Base-by-base conservation (phyloP, 106 monocot species). In the Ottelia alismoides region DNA sequence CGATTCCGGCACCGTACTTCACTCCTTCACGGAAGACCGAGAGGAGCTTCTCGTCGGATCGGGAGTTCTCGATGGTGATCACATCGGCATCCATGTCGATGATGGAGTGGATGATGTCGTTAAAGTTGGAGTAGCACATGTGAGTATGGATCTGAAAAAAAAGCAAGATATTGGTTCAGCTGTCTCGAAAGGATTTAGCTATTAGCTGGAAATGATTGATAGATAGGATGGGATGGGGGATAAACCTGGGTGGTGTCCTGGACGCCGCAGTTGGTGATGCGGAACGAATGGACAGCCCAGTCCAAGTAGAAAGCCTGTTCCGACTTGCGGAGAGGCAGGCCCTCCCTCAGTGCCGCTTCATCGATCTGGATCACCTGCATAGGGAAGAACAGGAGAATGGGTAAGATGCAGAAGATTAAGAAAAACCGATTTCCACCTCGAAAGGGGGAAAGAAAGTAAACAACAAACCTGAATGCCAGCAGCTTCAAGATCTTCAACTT, bases 111-210 rank as follows among this genome's bases (percentile, higher is more conserved):
- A 84, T 84, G 65, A 84, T 84, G 69, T 84, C 84, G 26, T 84
- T 84, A 75, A 84, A 84, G 75, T 84, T 75, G 16, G 84, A 84
- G 62, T 84, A 84, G 75, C 84, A 84, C 84, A 84, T 84, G 72
- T 84, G 84, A 23, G 84, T 84, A 79, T 77, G 76, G 43, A 77
- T 77, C 76, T 77, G n/a, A 57, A 47, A 47, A 19, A 32, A 11
- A 24, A 12, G 21, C 25, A n/a, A 10, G 10, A 22, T 23, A 12
- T 10, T 1, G 12, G 16, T n/a, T n/a, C n/a, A n/a, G n/a, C n/a
- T n/a, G n/a, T n/a, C n/a, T n/a, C n/a, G n/a, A n/a, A n/a, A n/a
- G n/a, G n/a, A n/a, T n/a, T n/a, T n/a, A n/a, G n/a, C n/a, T n/a
- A 1, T 26, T 1, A 27, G 52, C 11, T 25, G 3, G 9, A 16